Percentiles rank a stretch among this genome's conserved stretches.
These are phyloP conservation scores for Verbascum thapsus DNA, from an alignment of 257 asterid species.

Conservation along the genomic window DNA sequence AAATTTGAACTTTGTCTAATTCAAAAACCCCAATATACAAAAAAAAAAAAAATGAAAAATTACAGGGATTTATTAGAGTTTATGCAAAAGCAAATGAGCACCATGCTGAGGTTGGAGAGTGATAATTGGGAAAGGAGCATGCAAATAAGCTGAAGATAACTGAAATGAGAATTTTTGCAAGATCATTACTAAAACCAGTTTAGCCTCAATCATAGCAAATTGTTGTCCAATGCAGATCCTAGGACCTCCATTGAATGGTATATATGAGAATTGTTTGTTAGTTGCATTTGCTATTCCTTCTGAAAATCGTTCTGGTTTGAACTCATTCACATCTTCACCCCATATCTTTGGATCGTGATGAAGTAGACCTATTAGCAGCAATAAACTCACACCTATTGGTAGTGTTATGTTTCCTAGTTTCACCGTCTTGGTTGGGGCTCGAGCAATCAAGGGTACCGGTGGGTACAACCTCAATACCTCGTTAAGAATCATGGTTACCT, in stretches of 20 bases:
- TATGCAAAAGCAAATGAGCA: constrained; percentile 37
- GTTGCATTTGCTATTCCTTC: constrained; percentile 41
- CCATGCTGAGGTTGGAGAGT: constrained; percentile 56
- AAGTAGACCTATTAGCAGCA: constrained; percentile 34
- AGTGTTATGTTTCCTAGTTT: constrained; percentile 34
- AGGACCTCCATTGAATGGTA: constrained; percentile 47
- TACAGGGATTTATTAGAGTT: constrained; percentile 11
- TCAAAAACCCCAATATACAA: too few species aligned
- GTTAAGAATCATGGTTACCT: constrained; percentile 47
- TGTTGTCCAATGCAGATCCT: constrained; percentile 51
- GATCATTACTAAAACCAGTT: constrained; percentile 33
- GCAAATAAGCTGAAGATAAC: constrained; percentile 43
- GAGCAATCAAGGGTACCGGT: constrained; percentile 30
- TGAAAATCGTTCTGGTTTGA: constrained; percentile 50
- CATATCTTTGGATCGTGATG: constrained; percentile 45
- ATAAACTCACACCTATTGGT: constrained; percentile 40
- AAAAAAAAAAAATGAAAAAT: not conserved
- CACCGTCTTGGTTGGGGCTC: constrained; percentile 28
- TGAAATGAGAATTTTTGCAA: constrained; percentile 42
- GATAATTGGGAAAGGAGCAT: constrained; percentile 44
- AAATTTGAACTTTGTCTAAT: not conserved
- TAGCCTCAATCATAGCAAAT: constrained; percentile 42
- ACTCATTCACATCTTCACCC: constrained; percentile 44
- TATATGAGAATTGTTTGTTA: constrained; percentile 28
- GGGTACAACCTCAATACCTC: constrained; percentile 47